Conservation (phyloP, 2,329 filamentous ascomycete species). For the Sporothrix inflata region DNA sequence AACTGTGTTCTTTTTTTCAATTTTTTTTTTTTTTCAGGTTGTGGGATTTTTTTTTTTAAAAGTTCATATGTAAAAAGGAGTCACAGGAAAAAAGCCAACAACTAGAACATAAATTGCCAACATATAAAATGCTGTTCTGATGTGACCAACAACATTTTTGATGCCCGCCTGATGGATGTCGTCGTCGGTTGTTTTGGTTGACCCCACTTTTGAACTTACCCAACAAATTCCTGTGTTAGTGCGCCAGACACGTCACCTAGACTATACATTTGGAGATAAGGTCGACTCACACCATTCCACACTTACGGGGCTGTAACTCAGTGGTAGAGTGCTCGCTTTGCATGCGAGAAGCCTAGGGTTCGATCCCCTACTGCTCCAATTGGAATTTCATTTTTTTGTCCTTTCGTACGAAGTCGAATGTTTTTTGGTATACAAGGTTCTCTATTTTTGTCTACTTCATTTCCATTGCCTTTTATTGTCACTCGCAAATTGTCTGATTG, state of each 20-base stretch:
- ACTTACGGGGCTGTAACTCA: slow-evolving; percentile 36
- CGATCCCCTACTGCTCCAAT: slow-evolving; percentile 39
- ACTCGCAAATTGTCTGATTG: background rate
- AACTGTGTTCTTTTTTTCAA: too few relatives aligned
- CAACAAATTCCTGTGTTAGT: background rate
- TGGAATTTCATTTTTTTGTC: slow-evolving; percentile 30
- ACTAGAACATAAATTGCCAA: too few relatives aligned
- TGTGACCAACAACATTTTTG: too few relatives aligned
- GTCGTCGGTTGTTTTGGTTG: background rate
- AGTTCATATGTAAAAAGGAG: too few relatives aligned
- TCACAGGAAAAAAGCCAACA: too few relatives aligned
- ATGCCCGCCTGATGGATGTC: too few relatives aligned
- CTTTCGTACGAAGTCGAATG: too few relatives aligned
- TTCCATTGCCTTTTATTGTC: background rate
- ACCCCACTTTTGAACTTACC: background rate
- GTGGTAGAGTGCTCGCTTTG: slow-evolving; percentile 43
- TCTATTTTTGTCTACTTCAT: background rate
- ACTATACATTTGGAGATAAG: slow-evolving; percentile 21
- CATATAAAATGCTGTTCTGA: too few relatives aligned
- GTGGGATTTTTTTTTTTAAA: too few relatives aligned
- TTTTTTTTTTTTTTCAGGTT: too few relatives aligned
- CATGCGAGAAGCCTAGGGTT: slow-evolving; percentile 42
- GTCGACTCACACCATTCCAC: slow-evolving; percentile 2
- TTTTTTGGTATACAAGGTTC: background rate
- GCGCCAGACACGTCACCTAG: background rate